A percentile compares a stretch with the other conserved stretches of the same genome.
phyloP scores from a whole-genome alignment of 352 stramenopile species.

The Globisporangium paddicum region DNA sequence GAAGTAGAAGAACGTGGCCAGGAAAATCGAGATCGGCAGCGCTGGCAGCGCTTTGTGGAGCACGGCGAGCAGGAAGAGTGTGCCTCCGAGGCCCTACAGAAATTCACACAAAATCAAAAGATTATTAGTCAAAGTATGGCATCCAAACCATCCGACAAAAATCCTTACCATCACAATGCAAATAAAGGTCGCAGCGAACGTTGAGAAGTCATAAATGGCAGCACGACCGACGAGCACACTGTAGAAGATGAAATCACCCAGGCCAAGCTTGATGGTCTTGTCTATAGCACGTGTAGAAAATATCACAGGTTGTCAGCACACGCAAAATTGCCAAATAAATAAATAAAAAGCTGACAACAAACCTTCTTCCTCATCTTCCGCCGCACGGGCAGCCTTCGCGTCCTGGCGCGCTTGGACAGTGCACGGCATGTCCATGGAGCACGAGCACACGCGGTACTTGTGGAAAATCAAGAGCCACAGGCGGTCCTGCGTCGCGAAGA shows the following conservation, averaged over 20 bases:
- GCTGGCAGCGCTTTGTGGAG: conserved; percentile 93
- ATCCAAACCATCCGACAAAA: neutral
- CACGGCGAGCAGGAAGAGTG: conserved; percentile 93
- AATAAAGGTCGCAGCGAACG: conserved; percentile 92
- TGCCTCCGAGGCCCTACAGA: conserved; percentile 86
- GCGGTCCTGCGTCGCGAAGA: conserved; percentile 68
- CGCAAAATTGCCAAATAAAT: too few relatives aligned
- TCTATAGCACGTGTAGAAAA: conserved; percentile 17
- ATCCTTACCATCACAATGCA: conserved; percentile 88
- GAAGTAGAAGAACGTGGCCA: conserved; percentile 81
- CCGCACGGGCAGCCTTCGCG: conserved; percentile 30
- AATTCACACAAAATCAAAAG: conserved; percentile 6
- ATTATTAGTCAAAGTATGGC: neutral
- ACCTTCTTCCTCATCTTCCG: conserved; percentile 55
- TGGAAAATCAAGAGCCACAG: conserved; percentile 84
- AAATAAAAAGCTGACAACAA: conserved; percentile 9
- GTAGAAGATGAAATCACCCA: conserved; percentile 99
- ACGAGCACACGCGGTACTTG: conserved; percentile 84
- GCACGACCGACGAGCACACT: conserved; percentile 95
- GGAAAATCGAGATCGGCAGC: conserved; percentile 93
- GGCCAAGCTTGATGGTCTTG: conserved; percentile 91
- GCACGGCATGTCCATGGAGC: conserved; percentile 73
- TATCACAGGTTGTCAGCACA: neutral
- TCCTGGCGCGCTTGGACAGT: conserved; percentile 63
- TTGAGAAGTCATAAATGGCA: conserved; percentile 94